Evolutionary conservation across 139 green algal genomes (phyloP).

Genomic region (Pedinophyceae sp.): DNA sequence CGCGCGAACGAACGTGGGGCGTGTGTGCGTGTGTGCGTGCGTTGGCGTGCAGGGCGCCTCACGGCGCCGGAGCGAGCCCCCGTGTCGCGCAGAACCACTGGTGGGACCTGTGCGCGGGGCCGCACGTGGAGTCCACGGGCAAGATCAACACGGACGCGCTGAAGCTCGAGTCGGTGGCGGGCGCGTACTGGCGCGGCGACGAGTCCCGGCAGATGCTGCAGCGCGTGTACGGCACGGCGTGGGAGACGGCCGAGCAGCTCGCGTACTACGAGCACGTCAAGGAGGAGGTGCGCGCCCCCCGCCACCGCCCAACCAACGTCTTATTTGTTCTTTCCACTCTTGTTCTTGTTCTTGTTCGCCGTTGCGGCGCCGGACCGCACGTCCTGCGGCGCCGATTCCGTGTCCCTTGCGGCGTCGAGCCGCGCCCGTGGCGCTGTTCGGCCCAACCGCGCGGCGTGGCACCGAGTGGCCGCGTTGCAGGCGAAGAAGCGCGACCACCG

Average conservation of each 20-base stretch:
- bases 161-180: conserved; percentile 79
- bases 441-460: too few relatives aligned
- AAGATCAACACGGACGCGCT: conserved; percentile 65
- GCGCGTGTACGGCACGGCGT: conserved; percentile 90
- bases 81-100: conserved; percentile 32
- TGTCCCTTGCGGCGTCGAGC: too few relatives aligned
- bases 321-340: too few relatives aligned
- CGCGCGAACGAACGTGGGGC: background rate
- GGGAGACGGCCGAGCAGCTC: conserved; percentile 41
- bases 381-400: too few relatives aligned
- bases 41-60: too few relatives aligned
- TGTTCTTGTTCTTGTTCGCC: too few relatives aligned
- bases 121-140: conserved; percentile 72
- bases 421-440: too few relatives aligned
- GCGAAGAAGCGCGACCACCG: conserved; percentile 74
- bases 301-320: conserved; percentile 12
- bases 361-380: too few relatives aligned
- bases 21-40: too few relatives aligned
- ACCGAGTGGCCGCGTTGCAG: too few relatives aligned
- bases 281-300: conserved; percentile 24
- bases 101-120: conserved; percentile 93
- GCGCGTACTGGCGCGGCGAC: conserved; percentile 82
- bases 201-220: conserved; percentile 72
- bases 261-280: conserved; percentile 49
- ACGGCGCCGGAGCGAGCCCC: too few relatives aligned